phyloP scores from a whole-genome alignment of 176 grass and related monocot species.

The Aegilops bicornis region DNA sequence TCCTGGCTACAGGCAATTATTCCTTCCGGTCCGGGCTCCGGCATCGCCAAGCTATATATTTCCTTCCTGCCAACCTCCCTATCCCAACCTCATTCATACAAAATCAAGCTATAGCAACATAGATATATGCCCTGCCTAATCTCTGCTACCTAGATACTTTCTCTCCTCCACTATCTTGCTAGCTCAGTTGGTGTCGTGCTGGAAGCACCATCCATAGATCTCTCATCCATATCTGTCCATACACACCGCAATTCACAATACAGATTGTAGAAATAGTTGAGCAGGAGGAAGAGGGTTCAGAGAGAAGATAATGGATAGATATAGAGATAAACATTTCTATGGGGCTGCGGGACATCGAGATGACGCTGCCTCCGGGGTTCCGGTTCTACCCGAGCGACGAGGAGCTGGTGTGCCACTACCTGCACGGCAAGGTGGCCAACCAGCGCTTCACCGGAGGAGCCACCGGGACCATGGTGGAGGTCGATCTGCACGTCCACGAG shows the following conservation, averaged over 20 bases:
- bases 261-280: neutral
- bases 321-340: neutral
- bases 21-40: neutral
- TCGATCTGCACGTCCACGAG: slow-evolving; percentile 72
- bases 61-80: slow-evolving; percentile 15
- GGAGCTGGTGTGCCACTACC: slow-evolving; percentile 77
- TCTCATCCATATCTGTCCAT: neutral
- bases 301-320: neutral
- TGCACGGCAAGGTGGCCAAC: slow-evolving; percentile 64
- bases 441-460: slow-evolving; percentile 30
- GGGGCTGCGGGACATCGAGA: slow-evolving; percentile 70
- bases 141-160: neutral
- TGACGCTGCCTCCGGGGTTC: slow-evolving; percentile 71
- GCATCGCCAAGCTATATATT: slow-evolving; percentile 35
- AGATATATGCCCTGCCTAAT: neutral
- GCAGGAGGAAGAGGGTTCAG: neutral
- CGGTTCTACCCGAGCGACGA: slow-evolving; percentile 73
- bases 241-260: neutral
- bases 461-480: slow-evolving; percentile 50
- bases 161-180: neutral
- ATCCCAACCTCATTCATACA: neutral
- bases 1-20: neutral
- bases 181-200: neutral
- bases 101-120: neutral
- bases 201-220: neutral